Evolutionary conservation across 163 green algal species (phyloP), one percentile per base, ranked within the genome.

Genomic region (Scenedesmus sp.): DNA sequence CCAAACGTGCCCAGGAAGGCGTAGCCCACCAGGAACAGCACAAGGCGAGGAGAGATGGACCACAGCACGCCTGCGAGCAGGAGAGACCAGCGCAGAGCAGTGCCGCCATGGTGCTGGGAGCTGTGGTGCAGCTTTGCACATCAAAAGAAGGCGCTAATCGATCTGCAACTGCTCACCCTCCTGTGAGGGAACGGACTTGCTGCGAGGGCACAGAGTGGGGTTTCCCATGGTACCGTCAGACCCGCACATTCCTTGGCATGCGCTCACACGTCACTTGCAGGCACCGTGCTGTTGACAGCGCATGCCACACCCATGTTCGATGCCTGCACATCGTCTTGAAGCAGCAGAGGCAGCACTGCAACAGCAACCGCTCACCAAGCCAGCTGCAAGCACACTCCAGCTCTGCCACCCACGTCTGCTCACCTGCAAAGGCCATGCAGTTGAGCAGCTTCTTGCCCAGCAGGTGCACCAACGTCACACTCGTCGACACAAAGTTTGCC

Each of bases 11-110:
- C 97, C 12, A 96, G 53, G 1, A 94, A 37, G 1, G 98, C 94
- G 92, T 99, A 99, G 18, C 89, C 65, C 13, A 99, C 80, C 65
- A 99, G 93, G 89, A 98, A 98, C 18, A 95, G 37, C 16, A 99
- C 96, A 46, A 99, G 91, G 40, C 79, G 90, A 16, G 95, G 95
- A 1, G 95, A 97, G 24, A 98, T 95, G 40, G 89, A 95, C 95
- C 95, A 98, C 85, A 99, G 92, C 59, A 99, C 94, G 33, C 96
- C 96, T 97, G 95, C n/a, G n/a, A n/a, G n/a, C 72, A 91, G 59
- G 59, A 13, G 2, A 83, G 3, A 80, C 26, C 6, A 68, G 15
- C 26, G 56, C 16, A 76, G 30, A 76, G 3, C 7, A 40, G 30
- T 40, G 65, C 30, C 4, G 56, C 56, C 56, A 70, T 70, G 56